Evolutionary conservation across 495 filamentous ascomycete genomes (phyloP).

Genomic region (Aspergillus cavernicola): DNA sequence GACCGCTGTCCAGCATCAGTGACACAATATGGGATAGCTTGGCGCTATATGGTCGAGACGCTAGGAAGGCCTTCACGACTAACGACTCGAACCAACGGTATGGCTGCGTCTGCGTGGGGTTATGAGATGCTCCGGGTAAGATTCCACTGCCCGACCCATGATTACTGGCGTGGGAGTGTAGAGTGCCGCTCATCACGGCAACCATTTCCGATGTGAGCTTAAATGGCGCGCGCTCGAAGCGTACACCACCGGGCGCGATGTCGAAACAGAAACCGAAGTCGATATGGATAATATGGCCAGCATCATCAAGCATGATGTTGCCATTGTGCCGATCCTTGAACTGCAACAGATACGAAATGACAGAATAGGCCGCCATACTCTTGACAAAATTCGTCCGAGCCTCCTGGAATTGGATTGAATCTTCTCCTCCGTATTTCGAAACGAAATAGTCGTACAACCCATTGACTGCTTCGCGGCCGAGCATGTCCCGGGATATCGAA

Average conservation of each 20-base stretch:
- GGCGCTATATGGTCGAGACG: slow-evolving; percentile 77
- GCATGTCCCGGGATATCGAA: slow-evolving; percentile 97
- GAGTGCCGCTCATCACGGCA: slow-evolving; percentile 88
- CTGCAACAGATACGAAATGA: slow-evolving; percentile 93
- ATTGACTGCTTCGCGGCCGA: slow-evolving; percentile 95
- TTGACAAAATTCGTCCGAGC: slow-evolving; percentile 97
- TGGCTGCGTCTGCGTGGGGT: slow-evolving; percentile 68
- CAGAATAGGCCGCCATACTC: slow-evolving; percentile 99
- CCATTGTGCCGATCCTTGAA: slow-evolving; percentile 99
- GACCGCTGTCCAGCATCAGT: slow-evolving; percentile 91
- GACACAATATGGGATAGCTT: slow-evolving; percentile 86
- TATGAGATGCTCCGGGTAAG: slow-evolving; percentile 34
- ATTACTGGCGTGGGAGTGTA: slow-evolving; percentile 35
- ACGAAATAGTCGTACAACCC: slow-evolving; percentile 97
- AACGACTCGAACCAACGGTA: slow-evolving; percentile 97
- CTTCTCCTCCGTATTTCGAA: slow-evolving; percentile 93
- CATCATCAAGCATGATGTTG: slow-evolving; percentile 98
- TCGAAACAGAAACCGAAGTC: slow-evolving; percentile 99
- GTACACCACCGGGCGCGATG: slow-evolving; percentile 93
- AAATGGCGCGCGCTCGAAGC: slow-evolving; percentile 96
- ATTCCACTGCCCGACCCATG: slow-evolving; percentile 23
- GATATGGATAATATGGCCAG: slow-evolving; percentile 96
- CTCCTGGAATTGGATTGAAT: slow-evolving; percentile 89
- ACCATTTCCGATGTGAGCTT: slow-evolving; percentile 98
- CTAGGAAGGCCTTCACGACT: slow-evolving; percentile 92